Percentiles rank a stretch among this genome's conserved stretches.
Evolutionary conservation across 176 grass and related monocot species (phyloP).

Genomic region (Puccinellia tenuiflora): DNA sequence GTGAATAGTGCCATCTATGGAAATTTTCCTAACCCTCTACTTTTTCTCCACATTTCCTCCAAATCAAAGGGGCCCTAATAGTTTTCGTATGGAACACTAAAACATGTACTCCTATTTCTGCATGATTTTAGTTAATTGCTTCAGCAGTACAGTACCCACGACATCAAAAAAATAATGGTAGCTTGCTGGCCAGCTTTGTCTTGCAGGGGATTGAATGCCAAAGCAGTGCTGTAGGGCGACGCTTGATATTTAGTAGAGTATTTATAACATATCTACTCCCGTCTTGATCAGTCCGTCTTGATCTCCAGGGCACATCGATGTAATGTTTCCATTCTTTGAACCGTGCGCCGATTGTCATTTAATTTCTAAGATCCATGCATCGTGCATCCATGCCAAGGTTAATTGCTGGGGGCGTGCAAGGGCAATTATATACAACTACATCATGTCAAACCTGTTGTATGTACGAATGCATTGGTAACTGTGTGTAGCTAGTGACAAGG

Average conservation of each 20-base stretch:
- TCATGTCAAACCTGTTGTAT: background rate
- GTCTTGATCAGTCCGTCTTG: background rate
- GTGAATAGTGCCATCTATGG: too few species aligned
- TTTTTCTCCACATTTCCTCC: too few species aligned
- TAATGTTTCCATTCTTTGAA: background rate
- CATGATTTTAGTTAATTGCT: background rate
- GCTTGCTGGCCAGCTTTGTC: background rate
- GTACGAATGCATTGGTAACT: background rate
- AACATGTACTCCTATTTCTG: background rate
- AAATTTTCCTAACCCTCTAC: too few species aligned
- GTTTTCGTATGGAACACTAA: background rate
- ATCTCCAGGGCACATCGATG: background rate
- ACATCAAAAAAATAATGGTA: background rate
- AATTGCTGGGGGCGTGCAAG: background rate
- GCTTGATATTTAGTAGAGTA: too few species aligned
- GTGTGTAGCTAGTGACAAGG: background rate
- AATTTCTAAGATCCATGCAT: background rate
- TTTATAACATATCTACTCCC: background rate
- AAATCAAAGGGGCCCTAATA: too few species aligned
- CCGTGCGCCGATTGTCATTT: background rate
- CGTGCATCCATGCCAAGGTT: background rate
- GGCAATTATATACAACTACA: background rate
- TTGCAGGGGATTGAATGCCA: background rate
- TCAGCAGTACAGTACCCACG: background rate
- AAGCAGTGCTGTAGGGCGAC: background rate